Conservation (phyloP, 257 asterid species). For the Solanum rostratum region DNA sequence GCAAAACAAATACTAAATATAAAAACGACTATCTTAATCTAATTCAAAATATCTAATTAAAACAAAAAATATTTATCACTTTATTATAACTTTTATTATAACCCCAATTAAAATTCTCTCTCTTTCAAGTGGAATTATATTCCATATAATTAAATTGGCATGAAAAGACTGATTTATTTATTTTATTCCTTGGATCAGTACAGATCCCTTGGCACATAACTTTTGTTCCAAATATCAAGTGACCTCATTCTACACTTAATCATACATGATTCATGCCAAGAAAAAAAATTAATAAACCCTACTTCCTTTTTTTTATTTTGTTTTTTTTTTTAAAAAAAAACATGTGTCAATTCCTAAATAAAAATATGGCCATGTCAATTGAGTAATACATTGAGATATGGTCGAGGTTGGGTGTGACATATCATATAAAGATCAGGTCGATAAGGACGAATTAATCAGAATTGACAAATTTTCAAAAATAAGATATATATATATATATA, state of each 20-base stretch:
- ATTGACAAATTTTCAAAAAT: too few species aligned
- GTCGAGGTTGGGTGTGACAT: background rate
- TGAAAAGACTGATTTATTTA: constrained; percentile 12
- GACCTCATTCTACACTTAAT: background rate
- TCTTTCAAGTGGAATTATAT: background rate
- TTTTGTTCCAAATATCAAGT: background rate
- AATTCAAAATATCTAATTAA: background rate
- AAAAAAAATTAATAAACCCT: background rate
- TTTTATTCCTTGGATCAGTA: constrained; percentile 1
- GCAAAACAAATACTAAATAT: too few species aligned
- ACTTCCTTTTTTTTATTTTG: rapidly evolving
- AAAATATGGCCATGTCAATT: background rate
- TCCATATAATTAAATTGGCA: background rate
- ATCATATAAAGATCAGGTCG: too few species aligned
- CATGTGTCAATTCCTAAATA: background rate
- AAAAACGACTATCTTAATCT: too few species aligned
- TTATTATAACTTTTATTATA: too few species aligned
- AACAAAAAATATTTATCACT: background rate
- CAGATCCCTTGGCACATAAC: constrained; percentile 34
- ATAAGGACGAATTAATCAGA: too few species aligned
- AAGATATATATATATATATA: too few species aligned
- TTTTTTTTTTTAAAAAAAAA: background rate
- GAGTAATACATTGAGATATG: background rate
- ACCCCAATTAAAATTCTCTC: background rate
- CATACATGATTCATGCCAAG: too few species aligned